phyloP scores from a whole-genome alignment of 2,329 filamentous ascomycete species.

The Sporothrix mexicana region DNA sequence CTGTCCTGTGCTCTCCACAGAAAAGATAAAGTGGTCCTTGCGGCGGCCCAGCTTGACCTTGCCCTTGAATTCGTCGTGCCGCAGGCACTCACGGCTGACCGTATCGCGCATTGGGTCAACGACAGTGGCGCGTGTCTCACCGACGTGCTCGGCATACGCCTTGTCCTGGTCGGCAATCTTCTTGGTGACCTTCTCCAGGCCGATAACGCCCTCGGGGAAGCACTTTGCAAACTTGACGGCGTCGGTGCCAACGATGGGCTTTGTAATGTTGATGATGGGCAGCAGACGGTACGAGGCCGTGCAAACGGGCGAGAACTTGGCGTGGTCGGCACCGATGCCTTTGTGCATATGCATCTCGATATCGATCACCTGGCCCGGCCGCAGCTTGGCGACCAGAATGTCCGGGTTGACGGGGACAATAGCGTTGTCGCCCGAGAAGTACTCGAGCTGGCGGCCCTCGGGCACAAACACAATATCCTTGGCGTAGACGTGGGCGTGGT shows the following conservation, averaged over 20 bases:
- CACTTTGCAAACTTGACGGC: conserved; percentile 88
- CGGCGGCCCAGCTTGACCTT: conserved; percentile 93
- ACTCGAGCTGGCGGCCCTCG: conserved; percentile 72
- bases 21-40: conserved; percentile 97
- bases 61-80: conserved; percentile 90
- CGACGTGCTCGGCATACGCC: conserved; percentile 75
- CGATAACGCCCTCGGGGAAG: conserved; percentile 89
- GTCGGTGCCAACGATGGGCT: conserved; percentile 84
- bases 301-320: conserved; percentile 96
- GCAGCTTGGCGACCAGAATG: conserved; percentile 91
- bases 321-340: conserved; percentile 90
- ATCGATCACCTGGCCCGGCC: conserved; percentile 85
- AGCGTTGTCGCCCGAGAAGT: conserved; percentile 70
- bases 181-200: conserved; percentile 71
- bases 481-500: conserved; percentile 83
- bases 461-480: conserved; percentile 77
- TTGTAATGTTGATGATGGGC: conserved; percentile 81
- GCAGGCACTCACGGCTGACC: conserved; percentile 88
- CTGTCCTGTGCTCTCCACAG: conserved; percentile 92
- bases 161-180: conserved; percentile 67
- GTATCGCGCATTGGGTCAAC: conserved; percentile 90
- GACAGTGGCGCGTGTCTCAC: conserved; percentile 87
- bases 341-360: conserved; percentile 93
- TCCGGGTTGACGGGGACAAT: conserved; percentile 86
- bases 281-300: conserved; percentile 92